Evolutionary conservation across 1,284 basidiomycete genomes (phyloP).

Genomic region (Naganishia liquefaciens): DNA sequence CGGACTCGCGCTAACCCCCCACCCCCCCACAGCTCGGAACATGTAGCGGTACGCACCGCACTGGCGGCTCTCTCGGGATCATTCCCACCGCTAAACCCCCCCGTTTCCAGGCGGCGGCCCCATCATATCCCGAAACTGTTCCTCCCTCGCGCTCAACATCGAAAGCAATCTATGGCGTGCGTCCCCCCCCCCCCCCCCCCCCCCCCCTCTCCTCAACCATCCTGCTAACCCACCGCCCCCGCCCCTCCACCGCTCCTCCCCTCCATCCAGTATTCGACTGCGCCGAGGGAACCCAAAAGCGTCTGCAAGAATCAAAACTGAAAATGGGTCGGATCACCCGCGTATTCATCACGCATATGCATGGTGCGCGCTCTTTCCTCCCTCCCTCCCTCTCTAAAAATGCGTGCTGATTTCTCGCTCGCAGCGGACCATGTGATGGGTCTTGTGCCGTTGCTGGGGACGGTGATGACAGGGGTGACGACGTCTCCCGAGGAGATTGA

Average conservation of each 20-base stretch:
- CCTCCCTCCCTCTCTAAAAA: conserved; percentile 6
- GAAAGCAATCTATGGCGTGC: conserved; percentile 53
- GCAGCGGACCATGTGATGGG: conserved; percentile 80
- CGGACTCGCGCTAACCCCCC: not conserved
- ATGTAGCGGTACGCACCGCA: conserved; percentile 47
- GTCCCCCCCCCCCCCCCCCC: conserved; percentile 26
- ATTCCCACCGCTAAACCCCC: not conserved
- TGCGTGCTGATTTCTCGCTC: too few species aligned
- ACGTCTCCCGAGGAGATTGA: conserved; percentile 42
- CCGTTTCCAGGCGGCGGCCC: conserved; percentile 49
- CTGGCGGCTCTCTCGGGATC: too few species aligned
- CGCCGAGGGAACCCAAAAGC: conserved; percentile 83
- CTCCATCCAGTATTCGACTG: conserved; percentile 72
- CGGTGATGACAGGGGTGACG: conserved; percentile 60
- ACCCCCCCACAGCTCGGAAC: conserved; percentile 47
- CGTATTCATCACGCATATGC: conserved; percentile 88
- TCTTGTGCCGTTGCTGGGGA: conserved; percentile 70
- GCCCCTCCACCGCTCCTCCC: not conserved
- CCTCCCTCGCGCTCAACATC: conserved; percentile 52
- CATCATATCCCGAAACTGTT: conserved; percentile 50
- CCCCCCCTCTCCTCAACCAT: not conserved
- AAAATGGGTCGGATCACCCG: conserved; percentile 64
- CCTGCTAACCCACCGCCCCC: not conserved
- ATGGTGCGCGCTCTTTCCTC: conserved; percentile 58
- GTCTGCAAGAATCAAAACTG: conserved; percentile 66